phyloP scores from a whole-genome alignment of 345 rosid species.

The Firmiana major region DNA sequence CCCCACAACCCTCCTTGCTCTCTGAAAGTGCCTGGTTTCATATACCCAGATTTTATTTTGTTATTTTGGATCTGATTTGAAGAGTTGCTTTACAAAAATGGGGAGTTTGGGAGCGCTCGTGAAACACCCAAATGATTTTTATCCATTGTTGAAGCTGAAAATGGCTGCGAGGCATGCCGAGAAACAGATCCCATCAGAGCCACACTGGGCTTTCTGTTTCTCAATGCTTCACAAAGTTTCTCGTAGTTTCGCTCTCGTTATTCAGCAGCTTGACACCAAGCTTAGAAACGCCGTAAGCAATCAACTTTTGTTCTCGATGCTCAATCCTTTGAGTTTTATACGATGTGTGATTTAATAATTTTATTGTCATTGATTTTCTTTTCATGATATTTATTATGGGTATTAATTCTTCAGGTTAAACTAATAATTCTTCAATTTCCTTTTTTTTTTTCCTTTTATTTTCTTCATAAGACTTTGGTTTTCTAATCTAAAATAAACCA shows the following conservation, averaged over 20 bases:
- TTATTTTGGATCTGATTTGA: conserved; percentile 4
- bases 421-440: background rate
- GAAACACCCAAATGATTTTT: conserved; percentile 85
- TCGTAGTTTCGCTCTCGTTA: conserved; percentile 81
- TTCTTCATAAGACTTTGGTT: background rate
- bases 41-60: background rate
- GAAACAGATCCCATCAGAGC: conserved; percentile 89
- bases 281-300: conserved; percentile 80
- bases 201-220: conserved; percentile 93
- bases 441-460: no score
- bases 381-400: background rate
- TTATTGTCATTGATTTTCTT: background rate
- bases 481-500: background rate
- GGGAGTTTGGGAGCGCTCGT: conserved; percentile 62
- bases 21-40: background rate
- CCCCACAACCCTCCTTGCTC: background rate
- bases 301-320: background rate
- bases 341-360: background rate
- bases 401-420: background rate
- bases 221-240: conserved; percentile 91
- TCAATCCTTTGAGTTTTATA: background rate
- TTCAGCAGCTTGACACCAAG: conserved; percentile 79
- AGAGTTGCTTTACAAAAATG: conserved; percentile 33
- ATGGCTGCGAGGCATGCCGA: conserved; percentile 64
- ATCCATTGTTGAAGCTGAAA: conserved; percentile 79